A percentile compares a stretch with the other conserved stretches of the same genome.
phyloP scores from a whole-genome alignment of 2,329 filamentous ascomycete genomes.

The Fusarium brachygibbosum region DNA sequence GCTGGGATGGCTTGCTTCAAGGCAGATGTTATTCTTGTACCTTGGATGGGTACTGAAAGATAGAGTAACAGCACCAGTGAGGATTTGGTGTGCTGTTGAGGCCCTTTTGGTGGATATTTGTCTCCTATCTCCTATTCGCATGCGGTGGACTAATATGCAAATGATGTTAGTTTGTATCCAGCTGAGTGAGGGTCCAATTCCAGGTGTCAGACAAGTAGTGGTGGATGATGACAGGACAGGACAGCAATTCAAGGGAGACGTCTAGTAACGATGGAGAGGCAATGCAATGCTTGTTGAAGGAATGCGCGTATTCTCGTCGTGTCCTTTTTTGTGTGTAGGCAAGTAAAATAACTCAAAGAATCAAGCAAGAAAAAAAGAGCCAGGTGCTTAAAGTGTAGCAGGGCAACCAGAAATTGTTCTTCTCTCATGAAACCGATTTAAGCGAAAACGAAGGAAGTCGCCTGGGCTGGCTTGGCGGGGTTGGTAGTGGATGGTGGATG shows the following conservation, averaged over 20 bases:
- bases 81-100: conserved; percentile 22
- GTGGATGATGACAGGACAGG: conserved; percentile 22
- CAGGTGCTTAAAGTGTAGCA: conserved; percentile 23
- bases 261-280: conserved; percentile 1
- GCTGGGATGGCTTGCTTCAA: conserved; percentile 32
- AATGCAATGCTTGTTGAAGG: background rate
- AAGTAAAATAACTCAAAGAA: conserved; percentile 3
- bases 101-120: conserved; percentile 31
- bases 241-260: conserved; percentile 16
- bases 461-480: conserved; percentile 5
- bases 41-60: background rate
- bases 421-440: conserved; percentile 19
- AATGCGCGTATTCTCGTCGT: conserved; percentile 16
- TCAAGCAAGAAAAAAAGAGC: conserved; percentile 6
- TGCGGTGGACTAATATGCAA: conserved; percentile 25
- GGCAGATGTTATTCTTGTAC: conserved; percentile 10
- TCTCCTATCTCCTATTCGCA: conserved; percentile 26
- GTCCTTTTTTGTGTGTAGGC: background rate
- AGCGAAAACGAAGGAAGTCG: conserved; percentile 34
- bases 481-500: conserved; percentile 9
- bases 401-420: conserved; percentile 28
- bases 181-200: conserved; percentile 32
- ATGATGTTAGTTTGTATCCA: conserved; percentile 31
- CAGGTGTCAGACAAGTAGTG: conserved; percentile 35
- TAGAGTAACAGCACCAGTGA: conserved; percentile 14